Percentiles rank a stretch among this genome's conserved stretches.
phyloP scores from a whole-genome alignment of 495 filamentous ascomycete species.

The Coniosporium apollinis region DNA sequence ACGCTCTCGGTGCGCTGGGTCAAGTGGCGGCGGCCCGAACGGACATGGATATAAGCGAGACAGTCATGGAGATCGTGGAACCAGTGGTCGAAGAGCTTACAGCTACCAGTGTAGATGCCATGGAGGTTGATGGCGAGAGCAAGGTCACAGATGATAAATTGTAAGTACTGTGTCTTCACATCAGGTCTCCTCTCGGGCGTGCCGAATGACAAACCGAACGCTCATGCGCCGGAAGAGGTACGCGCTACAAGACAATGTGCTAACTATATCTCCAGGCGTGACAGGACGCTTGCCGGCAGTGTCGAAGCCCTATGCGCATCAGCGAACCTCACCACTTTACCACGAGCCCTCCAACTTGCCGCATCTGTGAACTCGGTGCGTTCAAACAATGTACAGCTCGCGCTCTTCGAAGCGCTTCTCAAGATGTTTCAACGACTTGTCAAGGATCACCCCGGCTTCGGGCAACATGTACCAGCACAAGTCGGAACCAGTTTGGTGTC shows the following conservation, averaged over 20 bases:
- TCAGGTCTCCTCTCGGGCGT: background rate
- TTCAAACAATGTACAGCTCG: constrained; percentile 8
- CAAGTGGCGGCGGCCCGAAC: constrained; percentile 45
- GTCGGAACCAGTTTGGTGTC: constrained; percentile 3
- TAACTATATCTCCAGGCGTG: background rate
- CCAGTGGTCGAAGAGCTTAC: constrained; percentile 25
- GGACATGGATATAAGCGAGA: constrained; percentile 49
- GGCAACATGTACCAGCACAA: background rate
- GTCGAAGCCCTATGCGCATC: background rate
- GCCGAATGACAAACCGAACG: background rate
- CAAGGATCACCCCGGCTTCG: background rate
- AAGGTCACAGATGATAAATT: constrained; percentile 6
- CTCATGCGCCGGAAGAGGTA: background rate
- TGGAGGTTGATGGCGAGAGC: constrained; percentile 43
- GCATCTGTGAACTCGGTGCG: too few species aligned
- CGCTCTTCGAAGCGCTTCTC: constrained; percentile 10
- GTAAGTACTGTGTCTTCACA: background rate
- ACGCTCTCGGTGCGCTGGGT: constrained; percentile 57
- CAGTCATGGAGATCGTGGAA: constrained; percentile 44
- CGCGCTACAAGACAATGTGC: background rate
- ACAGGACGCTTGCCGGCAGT: background rate
- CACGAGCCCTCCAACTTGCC: constrained; percentile 5
- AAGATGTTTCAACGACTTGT: constrained; percentile 9
- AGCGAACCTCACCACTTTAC: constrained; percentile 2
- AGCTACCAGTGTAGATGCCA: constrained; percentile 34